phyloP scores from a whole-genome alignment of 129 eudicot genomes.

The Cynara cardunculus region DNA sequence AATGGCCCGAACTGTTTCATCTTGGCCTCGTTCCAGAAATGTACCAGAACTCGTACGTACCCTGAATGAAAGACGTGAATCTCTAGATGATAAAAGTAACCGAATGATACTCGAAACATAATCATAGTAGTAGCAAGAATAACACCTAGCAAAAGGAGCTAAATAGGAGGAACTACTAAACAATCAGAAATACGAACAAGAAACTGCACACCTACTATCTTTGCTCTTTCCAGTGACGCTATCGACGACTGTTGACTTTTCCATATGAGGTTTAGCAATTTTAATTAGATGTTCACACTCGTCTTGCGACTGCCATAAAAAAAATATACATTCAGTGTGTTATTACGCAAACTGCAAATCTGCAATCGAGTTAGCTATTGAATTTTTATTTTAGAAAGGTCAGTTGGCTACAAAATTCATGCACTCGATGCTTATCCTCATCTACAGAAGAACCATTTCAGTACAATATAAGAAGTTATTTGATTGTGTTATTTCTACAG shows the following conservation, averaged over 20 bases:
- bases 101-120: not conserved
- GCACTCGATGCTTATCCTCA: not conserved
- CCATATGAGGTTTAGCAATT: slow-evolving; percentile 87
- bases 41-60: slow-evolving; percentile 93
- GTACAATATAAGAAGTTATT: not conserved
- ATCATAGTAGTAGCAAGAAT: not conserved
- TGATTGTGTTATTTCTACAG: not conserved
- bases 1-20: slow-evolving; percentile 58
- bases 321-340: not conserved
- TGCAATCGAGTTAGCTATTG: not conserved
- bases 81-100: not conserved
- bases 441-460: not conserved
- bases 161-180: not conserved
- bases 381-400: not conserved
- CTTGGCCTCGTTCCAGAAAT: slow-evolving; percentile 81
- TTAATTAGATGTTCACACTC: slow-evolving; percentile 82
- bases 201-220: slow-evolving; percentile 64
- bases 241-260: slow-evolving; percentile 88
- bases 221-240: slow-evolving; percentile 63
- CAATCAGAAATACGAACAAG: not conserved
- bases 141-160: not conserved
- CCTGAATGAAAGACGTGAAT: slow-evolving; percentile 37
- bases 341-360: not conserved
- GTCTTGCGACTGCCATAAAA: slow-evolving; percentile 60
- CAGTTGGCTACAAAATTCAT: not conserved